These are phyloP conservation scores for Trichosporon sp. DNA, from an alignment of 1,284 basidiomycete species.

Conservation along the genomic window DNA sequence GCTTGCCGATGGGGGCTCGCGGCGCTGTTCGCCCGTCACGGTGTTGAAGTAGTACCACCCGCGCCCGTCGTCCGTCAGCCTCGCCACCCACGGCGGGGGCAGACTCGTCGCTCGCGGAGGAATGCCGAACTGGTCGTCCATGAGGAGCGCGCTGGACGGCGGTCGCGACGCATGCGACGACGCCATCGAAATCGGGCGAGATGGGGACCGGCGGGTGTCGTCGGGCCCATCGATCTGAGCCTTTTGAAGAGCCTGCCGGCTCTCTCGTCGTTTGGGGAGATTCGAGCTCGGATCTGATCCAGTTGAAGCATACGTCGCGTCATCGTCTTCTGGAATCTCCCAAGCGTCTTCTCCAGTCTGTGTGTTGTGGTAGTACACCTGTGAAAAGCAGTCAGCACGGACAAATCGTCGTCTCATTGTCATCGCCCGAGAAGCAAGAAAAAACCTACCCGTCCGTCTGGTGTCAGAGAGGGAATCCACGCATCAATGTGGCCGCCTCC, in stretches of 20 bases:
- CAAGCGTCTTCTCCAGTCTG: constrained; percentile 82
- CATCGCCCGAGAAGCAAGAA: neutral
- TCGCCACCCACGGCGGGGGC: constrained; percentile 76
- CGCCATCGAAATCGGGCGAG: constrained; percentile 9
- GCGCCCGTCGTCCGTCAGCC: constrained; percentile 79
- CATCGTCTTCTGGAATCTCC: constrained; percentile 75
- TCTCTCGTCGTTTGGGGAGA: constrained; percentile 12
- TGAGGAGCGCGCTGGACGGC: constrained; percentile 6
- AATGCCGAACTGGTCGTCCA: constrained; percentile 41
- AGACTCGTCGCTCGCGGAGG: constrained; percentile 59
- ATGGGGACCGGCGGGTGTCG: neutral
- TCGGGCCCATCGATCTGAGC: neutral
- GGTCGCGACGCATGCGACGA: constrained; percentile 19
- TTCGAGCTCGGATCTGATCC: constrained; percentile 10
- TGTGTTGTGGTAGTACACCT: constrained; percentile 94
- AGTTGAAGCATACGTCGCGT: constrained; percentile 44
- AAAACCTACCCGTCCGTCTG: constrained; percentile 56
- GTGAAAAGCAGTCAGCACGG: constrained; percentile 23
- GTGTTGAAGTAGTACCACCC: constrained; percentile 79
- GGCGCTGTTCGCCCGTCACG: constrained; percentile 67
- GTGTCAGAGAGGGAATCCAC: constrained; percentile 57
- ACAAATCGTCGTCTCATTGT: neutral
- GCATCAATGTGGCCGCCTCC: constrained; percentile 38
- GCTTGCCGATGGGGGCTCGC: constrained; percentile 46
- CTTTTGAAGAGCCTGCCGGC: constrained; percentile 17